Evolutionary conservation across 345 rosid species (phyloP).

Genomic region (Dimocarpus longan): DNA sequence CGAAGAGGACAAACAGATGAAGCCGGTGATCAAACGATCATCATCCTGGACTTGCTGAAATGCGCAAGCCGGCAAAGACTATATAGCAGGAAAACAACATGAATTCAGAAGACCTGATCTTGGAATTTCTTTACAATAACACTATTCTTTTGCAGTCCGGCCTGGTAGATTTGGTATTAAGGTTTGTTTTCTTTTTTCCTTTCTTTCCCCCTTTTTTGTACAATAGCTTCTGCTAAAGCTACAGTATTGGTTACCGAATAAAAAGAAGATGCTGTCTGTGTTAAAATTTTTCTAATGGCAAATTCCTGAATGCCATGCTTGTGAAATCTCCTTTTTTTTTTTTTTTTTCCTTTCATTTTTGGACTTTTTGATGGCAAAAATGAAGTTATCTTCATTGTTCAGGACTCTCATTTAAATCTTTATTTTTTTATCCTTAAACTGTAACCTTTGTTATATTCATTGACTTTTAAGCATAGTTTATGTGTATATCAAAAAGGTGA

Average conservation of each 20-base stretch:
- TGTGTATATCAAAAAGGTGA: too few relatives aligned
- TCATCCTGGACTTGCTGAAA: constrained; percentile 33
- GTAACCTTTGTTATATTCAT: too few relatives aligned
- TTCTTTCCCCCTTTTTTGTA: background rate
- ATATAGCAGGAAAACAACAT: constrained; percentile 12
- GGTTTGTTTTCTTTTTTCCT: background rate
- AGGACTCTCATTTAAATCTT: background rate
- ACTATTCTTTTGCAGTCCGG: constrained; percentile 13
- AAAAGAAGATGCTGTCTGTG: constrained; percentile 6
- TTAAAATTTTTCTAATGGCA: constrained; percentile 11
- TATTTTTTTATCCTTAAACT: too few relatives aligned
- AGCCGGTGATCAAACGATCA: constrained; percentile 35
- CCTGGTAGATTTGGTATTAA: constrained; percentile 9
- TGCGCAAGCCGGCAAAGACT: background rate
- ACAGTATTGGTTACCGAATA: background rate
- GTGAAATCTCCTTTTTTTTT: background rate
- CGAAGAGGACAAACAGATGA: constrained; percentile 45
- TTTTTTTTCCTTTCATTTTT: too few relatives aligned
- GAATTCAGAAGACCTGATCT: background rate
- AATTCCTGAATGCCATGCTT: constrained; percentile 3
- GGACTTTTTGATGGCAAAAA: background rate
- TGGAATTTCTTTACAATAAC: background rate
- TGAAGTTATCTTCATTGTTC: background rate
- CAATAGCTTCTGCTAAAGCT: constrained; percentile 18
- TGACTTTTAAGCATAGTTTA: too few relatives aligned